A percentile compares a stretch with the other conserved stretches of the same genome.
Conservation (phyloP, 768 basidiomycete genomes). For the Mycena polygramma region DNA sequence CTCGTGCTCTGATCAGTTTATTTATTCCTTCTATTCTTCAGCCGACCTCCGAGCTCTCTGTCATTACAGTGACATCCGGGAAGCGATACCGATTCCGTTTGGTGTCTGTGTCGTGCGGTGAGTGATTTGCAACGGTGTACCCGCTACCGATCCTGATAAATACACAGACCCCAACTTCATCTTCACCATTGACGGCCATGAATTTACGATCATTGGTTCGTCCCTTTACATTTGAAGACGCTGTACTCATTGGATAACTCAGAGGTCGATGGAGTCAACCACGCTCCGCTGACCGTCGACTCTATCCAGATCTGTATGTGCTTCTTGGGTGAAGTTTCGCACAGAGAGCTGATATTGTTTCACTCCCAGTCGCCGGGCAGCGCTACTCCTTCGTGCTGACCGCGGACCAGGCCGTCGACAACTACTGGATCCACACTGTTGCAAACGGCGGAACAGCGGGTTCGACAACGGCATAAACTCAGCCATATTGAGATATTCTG, state of each 20-base stretch:
- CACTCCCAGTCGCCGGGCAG: constrained; percentile 51
- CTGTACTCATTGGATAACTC: no score
- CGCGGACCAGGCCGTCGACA: constrained; percentile 60
- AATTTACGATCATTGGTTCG: constrained; percentile 39
- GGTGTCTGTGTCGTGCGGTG: constrained; percentile 37
- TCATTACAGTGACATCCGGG: constrained; percentile 49
- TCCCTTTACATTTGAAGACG: no score
- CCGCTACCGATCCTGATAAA: no score
- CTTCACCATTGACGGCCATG: constrained; percentile 62
- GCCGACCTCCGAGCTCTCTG: constrained; percentile 42
- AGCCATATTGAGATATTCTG: constrained; percentile 66
- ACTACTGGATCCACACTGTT: constrained; percentile 64
- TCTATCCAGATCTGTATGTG: constrained; percentile 56
- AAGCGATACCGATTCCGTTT: constrained; percentile 48
- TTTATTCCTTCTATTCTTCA: neutral
- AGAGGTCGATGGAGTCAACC: constrained; percentile 61
- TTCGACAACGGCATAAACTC: constrained; percentile 58
- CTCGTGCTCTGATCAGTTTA: neutral
- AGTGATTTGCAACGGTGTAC: constrained; percentile 11
- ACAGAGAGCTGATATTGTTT: no score
- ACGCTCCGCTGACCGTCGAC: constrained; percentile 57
- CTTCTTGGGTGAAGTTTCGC: no score
- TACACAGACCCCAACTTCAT: constrained; percentile 47
- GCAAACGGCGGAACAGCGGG: constrained; percentile 44
- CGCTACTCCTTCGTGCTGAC: constrained; percentile 59